Evolutionary conservation across 805 yeast species (phyloP).

Genomic region (Candida saitoana): DNA sequence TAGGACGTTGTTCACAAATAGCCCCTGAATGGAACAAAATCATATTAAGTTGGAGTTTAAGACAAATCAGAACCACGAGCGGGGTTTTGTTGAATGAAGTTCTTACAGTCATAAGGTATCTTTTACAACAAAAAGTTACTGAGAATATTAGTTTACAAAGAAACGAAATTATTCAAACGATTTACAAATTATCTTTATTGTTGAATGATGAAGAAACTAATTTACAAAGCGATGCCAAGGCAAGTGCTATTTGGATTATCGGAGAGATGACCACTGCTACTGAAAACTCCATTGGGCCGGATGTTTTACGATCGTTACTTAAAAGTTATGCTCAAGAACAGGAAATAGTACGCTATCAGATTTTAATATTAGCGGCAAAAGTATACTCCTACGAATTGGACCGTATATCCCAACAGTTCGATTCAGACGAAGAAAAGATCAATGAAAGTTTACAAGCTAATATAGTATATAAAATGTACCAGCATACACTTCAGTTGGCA

Average conservation of each 20-base stretch:
- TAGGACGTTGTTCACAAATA: conserved; percentile 56
- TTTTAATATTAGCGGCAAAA: conserved; percentile 71
- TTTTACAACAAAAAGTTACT: conserved; percentile 52
- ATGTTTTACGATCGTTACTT: conserved; percentile 60
- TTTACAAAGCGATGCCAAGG: conserved; percentile 53
- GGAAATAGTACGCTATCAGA: conserved; percentile 62
- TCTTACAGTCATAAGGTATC: conserved; percentile 64
- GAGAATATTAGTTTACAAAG: conserved; percentile 10
- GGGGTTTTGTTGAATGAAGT: conserved; percentile 54
- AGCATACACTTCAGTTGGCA: conserved; percentile 57
- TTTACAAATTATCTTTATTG: conserved; percentile 43
- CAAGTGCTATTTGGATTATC: conserved; percentile 84
- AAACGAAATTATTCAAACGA: conserved; percentile 48
- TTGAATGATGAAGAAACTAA: conserved; percentile 19
- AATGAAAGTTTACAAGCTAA: conserved; percentile 12
- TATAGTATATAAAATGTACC: conserved; percentile 49
- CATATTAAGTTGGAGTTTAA: conserved; percentile 62
- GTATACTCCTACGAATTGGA: conserved; percentile 55
- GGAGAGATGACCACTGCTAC: conserved; percentile 64
- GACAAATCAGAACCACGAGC: conserved; percentile 35
- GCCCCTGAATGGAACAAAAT: conserved; percentile 47
- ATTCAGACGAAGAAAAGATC: conserved; percentile 11
- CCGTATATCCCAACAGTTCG: conserved; percentile 22
- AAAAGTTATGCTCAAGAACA: conserved; percentile 52
- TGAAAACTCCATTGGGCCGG: conserved; percentile 57